phyloP scores from a whole-genome alignment of 805 yeast species.

The Cyberlindnera xylosilytica region DNA sequence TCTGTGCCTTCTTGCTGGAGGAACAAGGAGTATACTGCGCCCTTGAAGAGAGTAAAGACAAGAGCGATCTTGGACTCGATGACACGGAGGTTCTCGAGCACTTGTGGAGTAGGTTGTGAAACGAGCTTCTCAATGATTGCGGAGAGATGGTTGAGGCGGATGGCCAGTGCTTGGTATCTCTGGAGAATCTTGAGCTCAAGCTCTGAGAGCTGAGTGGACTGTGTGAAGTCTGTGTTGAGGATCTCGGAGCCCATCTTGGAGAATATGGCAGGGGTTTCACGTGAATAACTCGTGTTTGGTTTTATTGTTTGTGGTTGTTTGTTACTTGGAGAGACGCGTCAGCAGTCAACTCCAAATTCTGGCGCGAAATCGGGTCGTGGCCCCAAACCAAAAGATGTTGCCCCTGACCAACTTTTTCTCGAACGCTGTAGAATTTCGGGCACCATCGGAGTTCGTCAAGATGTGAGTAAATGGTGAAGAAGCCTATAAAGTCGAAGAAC shows the following conservation, averaged over 20 bases:
- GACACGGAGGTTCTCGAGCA: constrained; percentile 50
- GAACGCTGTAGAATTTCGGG: constrained; percentile 1
- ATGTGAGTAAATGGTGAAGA: background rate
- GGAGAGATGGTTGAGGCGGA: constrained; percentile 29
- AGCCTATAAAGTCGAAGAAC: background rate
- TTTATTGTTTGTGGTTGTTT: too few species aligned
- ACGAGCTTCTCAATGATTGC: constrained; percentile 21
- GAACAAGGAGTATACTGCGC: constrained; percentile 66
- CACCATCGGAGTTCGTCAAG: background rate
- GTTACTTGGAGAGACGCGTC: too few species aligned
- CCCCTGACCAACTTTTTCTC: background rate
- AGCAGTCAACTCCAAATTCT: too few species aligned
- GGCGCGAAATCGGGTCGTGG: too few species aligned
- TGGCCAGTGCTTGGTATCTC: constrained; percentile 37
- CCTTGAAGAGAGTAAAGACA: constrained; percentile 63
- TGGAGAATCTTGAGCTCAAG: constrained; percentile 35
- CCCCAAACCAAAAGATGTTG: too few species aligned
- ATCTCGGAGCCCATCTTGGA: constrained; percentile 11
- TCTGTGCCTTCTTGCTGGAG: constrained; percentile 42
- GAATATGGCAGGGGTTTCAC: too few species aligned
- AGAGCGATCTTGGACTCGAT: constrained; percentile 62
- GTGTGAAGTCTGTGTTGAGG: constrained; percentile 21
- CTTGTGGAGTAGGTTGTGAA: constrained; percentile 28
- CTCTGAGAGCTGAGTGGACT: constrained; percentile 29
- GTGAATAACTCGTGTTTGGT: too few species aligned